Conservation (phyloP, 2,329 filamentous ascomycete genomes). For the Lachnellula willkommii region DNA sequence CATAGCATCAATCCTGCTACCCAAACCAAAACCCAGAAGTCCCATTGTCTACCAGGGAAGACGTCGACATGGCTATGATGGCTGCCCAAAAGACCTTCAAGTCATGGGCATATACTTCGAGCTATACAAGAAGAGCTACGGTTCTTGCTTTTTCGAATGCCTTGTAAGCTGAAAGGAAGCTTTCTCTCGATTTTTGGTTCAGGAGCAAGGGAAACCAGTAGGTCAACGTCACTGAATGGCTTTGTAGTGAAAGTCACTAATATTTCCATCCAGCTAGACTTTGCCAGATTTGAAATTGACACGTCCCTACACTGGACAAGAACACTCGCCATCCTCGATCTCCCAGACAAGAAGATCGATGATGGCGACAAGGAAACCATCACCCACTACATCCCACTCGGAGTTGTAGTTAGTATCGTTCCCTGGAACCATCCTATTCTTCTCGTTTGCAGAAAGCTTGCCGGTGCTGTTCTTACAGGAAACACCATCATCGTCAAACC, state of each 20-base stretch:
- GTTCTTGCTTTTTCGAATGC: slow-evolving; percentile 23
- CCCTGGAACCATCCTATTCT: slow-evolving; percentile 50
- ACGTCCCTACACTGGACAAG: neutral
- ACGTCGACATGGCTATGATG: slow-evolving; percentile 42
- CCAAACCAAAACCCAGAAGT: slow-evolving; percentile 13
- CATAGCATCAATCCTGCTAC: slow-evolving; percentile 14
- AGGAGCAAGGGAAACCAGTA: slow-evolving; percentile 48
- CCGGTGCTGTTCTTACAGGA: slow-evolving; percentile 43
- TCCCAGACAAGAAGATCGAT: neutral
- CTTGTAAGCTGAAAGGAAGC: slow-evolving; percentile 31
- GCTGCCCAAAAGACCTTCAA: slow-evolving; percentile 42
- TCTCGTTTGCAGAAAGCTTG: slow-evolving; percentile 39
- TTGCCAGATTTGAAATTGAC: neutral
- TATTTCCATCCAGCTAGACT: neutral
- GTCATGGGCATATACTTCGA: slow-evolving; percentile 40
- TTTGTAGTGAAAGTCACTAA: neutral
- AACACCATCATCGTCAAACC: slow-evolving; percentile 53
- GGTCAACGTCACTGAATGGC: neutral
- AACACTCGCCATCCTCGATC: neutral
- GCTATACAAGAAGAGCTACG: slow-evolving; percentile 38
- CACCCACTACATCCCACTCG: neutral
- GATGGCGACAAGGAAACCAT: neutral
- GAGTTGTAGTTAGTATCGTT: slow-evolving; percentile 42
- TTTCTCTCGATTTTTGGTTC: slow-evolving; percentile 41
- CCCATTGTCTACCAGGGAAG: slow-evolving; percentile 36